A percentile compares a stretch with the other conserved stretches of the same genome.
Conservation (phyloP, 176 grass and related monocot genomes). For the Ensete glaucum region DNA sequence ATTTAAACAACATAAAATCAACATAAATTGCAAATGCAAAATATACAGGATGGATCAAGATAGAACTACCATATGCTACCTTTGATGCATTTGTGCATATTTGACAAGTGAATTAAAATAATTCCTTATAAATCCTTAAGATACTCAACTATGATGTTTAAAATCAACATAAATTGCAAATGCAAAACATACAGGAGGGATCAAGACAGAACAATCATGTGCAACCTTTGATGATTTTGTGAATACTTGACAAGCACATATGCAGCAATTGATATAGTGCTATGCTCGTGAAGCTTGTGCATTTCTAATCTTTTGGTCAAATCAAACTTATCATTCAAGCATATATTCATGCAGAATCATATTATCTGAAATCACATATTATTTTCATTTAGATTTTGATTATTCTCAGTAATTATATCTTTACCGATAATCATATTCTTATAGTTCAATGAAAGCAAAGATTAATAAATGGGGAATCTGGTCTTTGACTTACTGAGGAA, state of each 20-base stretch:
- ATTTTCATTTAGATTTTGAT: background rate
- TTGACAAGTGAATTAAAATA: too few relatives aligned
- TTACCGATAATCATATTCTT: background rate
- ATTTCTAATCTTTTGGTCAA: too few relatives aligned
- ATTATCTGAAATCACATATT: background rate
- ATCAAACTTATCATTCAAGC: too few relatives aligned
- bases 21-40: background rate
- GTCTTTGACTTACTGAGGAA: background rate
- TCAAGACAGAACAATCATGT: background rate
- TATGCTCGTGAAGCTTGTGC: background rate
- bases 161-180: background rate
- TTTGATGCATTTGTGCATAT: background rate
- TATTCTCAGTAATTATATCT: background rate
- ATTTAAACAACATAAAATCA: background rate
- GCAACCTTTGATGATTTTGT: background rate
- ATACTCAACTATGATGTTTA: too few relatives aligned
- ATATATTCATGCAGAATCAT: too few relatives aligned
- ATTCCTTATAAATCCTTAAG: background rate
- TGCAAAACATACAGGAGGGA: background rate
- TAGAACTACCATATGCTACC: background rate
- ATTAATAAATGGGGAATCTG: background rate
- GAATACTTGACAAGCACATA: background rate
- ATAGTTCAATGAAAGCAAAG: background rate
- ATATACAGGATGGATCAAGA: background rate
- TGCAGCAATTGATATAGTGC: background rate